Evolutionary conservation across 768 basidiomycete genomes (phyloP).

Genomic region (Mycena amicta): DNA sequence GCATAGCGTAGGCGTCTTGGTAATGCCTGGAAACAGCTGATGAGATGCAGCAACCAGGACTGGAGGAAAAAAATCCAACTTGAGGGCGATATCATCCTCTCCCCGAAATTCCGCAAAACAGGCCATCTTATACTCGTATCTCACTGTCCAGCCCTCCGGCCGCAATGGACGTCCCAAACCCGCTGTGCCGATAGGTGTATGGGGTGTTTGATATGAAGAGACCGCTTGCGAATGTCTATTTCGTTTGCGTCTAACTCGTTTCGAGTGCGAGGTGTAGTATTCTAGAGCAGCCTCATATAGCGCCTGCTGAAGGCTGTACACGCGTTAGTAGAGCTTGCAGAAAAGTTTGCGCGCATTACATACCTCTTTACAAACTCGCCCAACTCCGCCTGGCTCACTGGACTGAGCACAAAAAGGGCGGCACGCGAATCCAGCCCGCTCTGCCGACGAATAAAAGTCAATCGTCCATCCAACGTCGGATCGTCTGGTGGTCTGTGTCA

Average conservation of each 20-base stretch:
- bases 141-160: conserved; percentile 90
- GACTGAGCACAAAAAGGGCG: conserved; percentile 91
- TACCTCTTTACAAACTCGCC: conserved; percentile 88
- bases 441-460: conserved; percentile 86
- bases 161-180: conserved; percentile 62
- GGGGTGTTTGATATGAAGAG: conserved; percentile 52
- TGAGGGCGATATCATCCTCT: conserved; percentile 89
- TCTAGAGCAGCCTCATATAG: conserved; percentile 88
- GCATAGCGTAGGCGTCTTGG: conserved; percentile 86
- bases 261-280: conserved; percentile 91
- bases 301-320: conserved; percentile 78
- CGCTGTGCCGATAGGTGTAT: conserved; percentile 46
- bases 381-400: conserved; percentile 84
- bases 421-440: conserved; percentile 90
- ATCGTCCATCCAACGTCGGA: conserved; percentile 74
- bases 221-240: conserved; percentile 71
- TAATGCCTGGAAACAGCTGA: conserved; percentile 68
- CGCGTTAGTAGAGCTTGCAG: conserved; percentile 8
- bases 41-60: too few relatives aligned
- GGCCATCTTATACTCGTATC: conserved; percentile 98
- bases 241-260: conserved; percentile 88
- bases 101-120: conserved; percentile 94
- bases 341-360: neutral
- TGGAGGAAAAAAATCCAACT: conserved; percentile 52
- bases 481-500: conserved; percentile 59